These are phyloP conservation scores for Diospyros kaki DNA, from an alignment of 148 eudicot genomes.

Conservation along the genomic window DNA sequence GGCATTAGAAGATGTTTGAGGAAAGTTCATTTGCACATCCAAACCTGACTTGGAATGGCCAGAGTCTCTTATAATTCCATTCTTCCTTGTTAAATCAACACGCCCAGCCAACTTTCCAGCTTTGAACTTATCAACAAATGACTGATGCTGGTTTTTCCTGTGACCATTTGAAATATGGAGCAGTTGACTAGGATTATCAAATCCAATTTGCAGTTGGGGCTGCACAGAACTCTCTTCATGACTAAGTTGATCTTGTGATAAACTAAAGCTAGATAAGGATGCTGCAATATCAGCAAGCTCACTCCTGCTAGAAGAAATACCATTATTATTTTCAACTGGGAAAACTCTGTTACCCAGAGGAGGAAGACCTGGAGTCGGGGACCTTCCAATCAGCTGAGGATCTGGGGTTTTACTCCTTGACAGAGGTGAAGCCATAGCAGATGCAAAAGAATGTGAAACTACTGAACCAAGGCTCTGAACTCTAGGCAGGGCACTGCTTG, in stretches of 20 bases:
- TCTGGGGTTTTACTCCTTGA: slow-evolving; percentile 32
- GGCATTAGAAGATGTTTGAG: slow-evolving; percentile 31
- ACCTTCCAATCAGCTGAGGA: slow-evolving; percentile 28
- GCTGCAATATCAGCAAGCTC: slow-evolving; percentile 44
- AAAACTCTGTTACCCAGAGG: slow-evolving; percentile 17
- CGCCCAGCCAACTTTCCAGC: slow-evolving; percentile 21
- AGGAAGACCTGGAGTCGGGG: slow-evolving; percentile 22
- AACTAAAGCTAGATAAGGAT: slow-evolving; percentile 37
- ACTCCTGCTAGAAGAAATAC: slow-evolving; percentile 30
- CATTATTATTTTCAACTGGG: slow-evolving; percentile 17
- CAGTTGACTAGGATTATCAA: slow-evolving; percentile 14
- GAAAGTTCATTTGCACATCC: slow-evolving; percentile 22
- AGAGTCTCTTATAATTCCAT: slow-evolving; percentile 15
- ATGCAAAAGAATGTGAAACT: slow-evolving; percentile 28
- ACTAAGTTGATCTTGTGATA: slow-evolving; percentile 24
- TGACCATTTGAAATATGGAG: slow-evolving; percentile 19
- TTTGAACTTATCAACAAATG: slow-evolving; percentile 18
- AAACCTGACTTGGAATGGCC: slow-evolving; percentile 12
- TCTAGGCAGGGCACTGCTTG: slow-evolving; percentile 16
- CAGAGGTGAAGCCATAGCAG: slow-evolving; percentile 22
- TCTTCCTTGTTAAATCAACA: slow-evolving; percentile 20
- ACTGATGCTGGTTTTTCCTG: slow-evolving; percentile 21
- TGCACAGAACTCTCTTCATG: slow-evolving; percentile 21
- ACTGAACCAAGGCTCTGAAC: slow-evolving; percentile 29
- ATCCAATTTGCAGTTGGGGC: slow-evolving; percentile 22